These are phyloP conservation scores for Aspergillus conjunctus DNA, from an alignment of 495 filamentous ascomycete genomes.

Conservation along the genomic window DNA sequence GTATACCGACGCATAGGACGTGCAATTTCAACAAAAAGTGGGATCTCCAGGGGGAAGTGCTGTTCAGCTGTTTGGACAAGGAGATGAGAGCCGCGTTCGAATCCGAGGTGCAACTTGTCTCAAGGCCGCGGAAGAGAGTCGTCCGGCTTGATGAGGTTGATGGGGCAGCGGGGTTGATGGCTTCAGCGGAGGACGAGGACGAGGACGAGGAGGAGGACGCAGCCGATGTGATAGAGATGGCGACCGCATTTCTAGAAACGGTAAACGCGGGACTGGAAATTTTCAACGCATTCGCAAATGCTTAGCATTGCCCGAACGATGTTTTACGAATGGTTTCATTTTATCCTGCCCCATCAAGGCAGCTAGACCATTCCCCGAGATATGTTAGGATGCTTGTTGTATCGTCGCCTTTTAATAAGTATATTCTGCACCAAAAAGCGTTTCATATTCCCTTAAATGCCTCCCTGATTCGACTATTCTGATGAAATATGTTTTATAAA, in stretches of 20 bases:
- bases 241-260: not conserved
- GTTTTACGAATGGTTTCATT: too few relatives aligned
- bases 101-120: not conserved
- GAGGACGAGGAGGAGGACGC: not conserved
- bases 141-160: not conserved
- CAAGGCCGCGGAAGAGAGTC: not conserved
- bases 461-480: too few relatives aligned
- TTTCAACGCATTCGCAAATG: too few relatives aligned
- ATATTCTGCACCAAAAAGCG: too few relatives aligned
- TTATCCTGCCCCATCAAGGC: too few relatives aligned
- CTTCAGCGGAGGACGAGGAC: not conserved
- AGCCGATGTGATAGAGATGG: not conserved
- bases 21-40: constrained; percentile 7
- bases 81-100: not conserved
- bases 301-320: too few relatives aligned
- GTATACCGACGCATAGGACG: not conserved
- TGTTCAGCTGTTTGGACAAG: not conserved
- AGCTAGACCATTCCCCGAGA: too few relatives aligned
- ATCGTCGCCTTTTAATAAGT: too few relatives aligned
- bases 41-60: constrained; percentile 1
- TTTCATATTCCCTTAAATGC: too few relatives aligned
- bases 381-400: too few relatives aligned
- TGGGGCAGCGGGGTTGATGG: not conserved
- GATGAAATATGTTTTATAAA: too few relatives aligned
- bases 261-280: not conserved